Percentiles rank a stretch among this genome's conserved stretches.
Evolutionary conservation across 2,329 filamentous ascomycete species (phyloP).

Genomic region (Neonectria faginata): DNA sequence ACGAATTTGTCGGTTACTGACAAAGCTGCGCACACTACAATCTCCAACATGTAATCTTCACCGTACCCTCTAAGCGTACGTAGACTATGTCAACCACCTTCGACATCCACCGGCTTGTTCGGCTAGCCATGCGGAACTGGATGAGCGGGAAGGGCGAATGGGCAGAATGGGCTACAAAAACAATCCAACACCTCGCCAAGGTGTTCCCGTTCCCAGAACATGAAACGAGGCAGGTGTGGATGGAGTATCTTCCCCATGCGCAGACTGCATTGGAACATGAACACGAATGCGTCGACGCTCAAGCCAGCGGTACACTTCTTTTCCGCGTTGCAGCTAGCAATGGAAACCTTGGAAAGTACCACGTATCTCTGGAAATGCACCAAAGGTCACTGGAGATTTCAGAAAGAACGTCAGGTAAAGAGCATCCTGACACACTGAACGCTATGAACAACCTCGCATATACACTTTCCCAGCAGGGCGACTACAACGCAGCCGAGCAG

Average conservation of each 20-base stretch:
- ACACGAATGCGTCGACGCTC: conserved; percentile 6
- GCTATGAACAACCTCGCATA: no score
- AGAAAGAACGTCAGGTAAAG: no score
- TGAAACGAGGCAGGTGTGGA: conserved; percentile 38
- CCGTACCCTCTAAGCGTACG: no score
- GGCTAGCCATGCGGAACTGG: conserved; percentile 47
- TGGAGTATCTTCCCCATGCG: conserved; percentile 41
- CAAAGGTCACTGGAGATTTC: no score
- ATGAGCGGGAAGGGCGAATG: conserved; percentile 30
- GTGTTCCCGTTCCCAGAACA: conserved; percentile 30
- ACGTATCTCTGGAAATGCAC: no score
- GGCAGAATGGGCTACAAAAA: conserved; percentile 1
- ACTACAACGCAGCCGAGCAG: no score
- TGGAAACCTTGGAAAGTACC: no score
- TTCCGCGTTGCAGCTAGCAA: background rate
- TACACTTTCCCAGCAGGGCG: no score
- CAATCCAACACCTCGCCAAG: conserved; percentile 29
- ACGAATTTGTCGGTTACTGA: no score
- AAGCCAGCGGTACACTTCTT: background rate
- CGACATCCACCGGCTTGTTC: conserved; percentile 51
- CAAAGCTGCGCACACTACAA: no score
- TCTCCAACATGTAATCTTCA: no score
- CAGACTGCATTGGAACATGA: conserved; percentile 16
- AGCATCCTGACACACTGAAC: no score
- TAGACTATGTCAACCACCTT: conserved; percentile 19